phyloP scores from a whole-genome alignment of 371 early-diverging fungal genomes.

The Zychaea mexicana region DNA sequence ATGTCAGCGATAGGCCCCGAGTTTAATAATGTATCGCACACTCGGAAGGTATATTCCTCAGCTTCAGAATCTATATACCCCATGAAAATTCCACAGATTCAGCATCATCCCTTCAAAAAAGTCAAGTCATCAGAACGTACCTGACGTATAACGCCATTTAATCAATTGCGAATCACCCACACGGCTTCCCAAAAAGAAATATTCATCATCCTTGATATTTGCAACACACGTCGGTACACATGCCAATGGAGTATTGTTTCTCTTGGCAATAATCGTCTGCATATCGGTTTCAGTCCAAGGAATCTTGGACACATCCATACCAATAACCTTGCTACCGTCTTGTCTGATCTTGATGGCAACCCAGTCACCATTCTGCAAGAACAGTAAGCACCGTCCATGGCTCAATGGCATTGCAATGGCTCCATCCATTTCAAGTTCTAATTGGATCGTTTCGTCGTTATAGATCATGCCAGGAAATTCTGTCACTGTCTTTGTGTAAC shows the following conservation, averaged over 20 bases:
- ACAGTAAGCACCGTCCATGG: slow-evolving; percentile 54
- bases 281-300: slow-evolving; percentile 16
- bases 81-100: not conserved
- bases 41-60: slow-evolving; percentile 55
- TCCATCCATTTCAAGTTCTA: slow-evolving; percentile 57
- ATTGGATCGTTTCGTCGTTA: slow-evolving; percentile 25
- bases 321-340: slow-evolving; percentile 65
- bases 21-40: slow-evolving; percentile 80
- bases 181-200: slow-evolving; percentile 84
- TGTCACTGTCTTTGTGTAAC: slow-evolving; percentile 54
- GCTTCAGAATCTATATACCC: slow-evolving; percentile 3
- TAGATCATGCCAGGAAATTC: slow-evolving; percentile 54
- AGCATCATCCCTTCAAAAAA: not conserved
- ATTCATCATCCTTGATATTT: slow-evolving; percentile 52
- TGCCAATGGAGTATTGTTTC: slow-evolving; percentile 18
- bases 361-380: slow-evolving; percentile 72
- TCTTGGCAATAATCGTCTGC: not conserved
- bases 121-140: not conserved
- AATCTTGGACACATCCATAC: slow-evolving; percentile 42
- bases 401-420: slow-evolving; percentile 55
- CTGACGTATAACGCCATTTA: slow-evolving; percentile 47
- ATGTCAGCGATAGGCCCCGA: slow-evolving; percentile 81
- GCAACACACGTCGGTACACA: slow-evolving; percentile 63
- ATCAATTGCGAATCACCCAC: slow-evolving; percentile 82
- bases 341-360: slow-evolving; percentile 67